Base-by-base conservation (phyloP, 2,329 filamentous ascomycete genomes). In the Colletotrichum sp. region DNA sequence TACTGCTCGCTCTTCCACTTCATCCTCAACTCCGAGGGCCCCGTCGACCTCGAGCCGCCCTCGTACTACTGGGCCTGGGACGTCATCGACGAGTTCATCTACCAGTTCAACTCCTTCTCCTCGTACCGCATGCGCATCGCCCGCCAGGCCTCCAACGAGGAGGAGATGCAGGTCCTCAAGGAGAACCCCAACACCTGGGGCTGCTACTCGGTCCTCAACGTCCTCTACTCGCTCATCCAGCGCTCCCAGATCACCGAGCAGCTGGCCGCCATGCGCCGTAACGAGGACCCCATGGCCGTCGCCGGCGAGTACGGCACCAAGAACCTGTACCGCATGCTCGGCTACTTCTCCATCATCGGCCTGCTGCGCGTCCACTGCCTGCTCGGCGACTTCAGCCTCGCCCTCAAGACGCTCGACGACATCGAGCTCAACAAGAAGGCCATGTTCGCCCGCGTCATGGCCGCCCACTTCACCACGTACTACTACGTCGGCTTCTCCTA, bases 21-120 rank as follows among this genome's bases (percentile, higher is more conserved):
- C 88, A 98, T 99, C 86, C 90, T 99, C 84, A 99, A 99, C 92
- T 99, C 96, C 67, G 97, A 99, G 80, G 97, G 97, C n/a, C 97
- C 97, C 18, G 96, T 99, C 76, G 97, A 99, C 84, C 90, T 99
- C 80, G 97, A 99, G 87, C 95, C 96, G 79, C 97, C 97, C 81
- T 98, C 96, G 95, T 98, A 98, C 89, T 98, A 96, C 90, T 99
- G 97, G 97, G 97, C 97, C 57, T 99, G 97, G 97, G 97, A 99
- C 86, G 96, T 99, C 80, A 98, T 99, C 88, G 97, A 99, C 87
- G 97, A 99, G 88, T 99, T 99, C 90, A 99, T 99, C 88, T 99
- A 99, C 90, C 97, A 99, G 87, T 99, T 99, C 91, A 98, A 99
- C 91, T 98, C 96, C 76, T 99, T 99, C 91, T 99, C 96, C 86